Conservation (phyloP, 2,329 filamentous ascomycete species). For the Colletotrichum lini region DNA sequence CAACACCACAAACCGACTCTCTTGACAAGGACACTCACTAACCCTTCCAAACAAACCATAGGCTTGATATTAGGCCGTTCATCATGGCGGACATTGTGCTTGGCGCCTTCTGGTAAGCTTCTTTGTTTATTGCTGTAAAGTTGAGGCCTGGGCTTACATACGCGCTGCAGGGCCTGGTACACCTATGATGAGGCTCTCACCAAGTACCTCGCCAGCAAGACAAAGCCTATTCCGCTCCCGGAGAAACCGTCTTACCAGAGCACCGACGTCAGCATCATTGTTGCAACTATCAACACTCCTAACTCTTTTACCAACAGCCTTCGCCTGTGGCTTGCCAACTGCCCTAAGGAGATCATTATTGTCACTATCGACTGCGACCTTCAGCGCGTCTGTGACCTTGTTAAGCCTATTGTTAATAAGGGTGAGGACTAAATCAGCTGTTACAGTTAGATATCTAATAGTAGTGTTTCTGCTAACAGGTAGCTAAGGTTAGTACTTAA, state of each 20-base stretch:
- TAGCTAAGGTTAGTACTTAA: too few species aligned
- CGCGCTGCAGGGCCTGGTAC: conserved; percentile 14
- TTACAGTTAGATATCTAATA: too few species aligned
- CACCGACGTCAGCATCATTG: conserved; percentile 47
- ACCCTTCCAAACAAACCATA: neutral
- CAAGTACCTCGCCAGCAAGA: neutral
- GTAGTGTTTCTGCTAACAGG: too few species aligned
- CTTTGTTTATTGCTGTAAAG: neutral
- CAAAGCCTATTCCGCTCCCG: conserved; percentile 23
- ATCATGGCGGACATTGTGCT: conserved; percentile 16
- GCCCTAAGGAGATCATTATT: conserved; percentile 48
- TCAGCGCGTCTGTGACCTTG: conserved; percentile 26
- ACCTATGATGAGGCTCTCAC: conserved; percentile 28
- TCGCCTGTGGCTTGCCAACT: conserved; percentile 44
- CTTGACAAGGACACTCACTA: neutral
- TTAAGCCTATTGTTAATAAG: conserved; percentile 12
- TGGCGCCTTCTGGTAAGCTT: conserved; percentile 24
- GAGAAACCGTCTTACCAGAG: conserved; percentile 20
- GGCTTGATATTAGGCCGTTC: too few species aligned
- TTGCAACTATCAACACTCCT: conserved; percentile 47
- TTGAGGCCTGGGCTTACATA: neutral
- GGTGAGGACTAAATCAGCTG: conserved; percentile 36
- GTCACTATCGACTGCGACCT: conserved; percentile 44
- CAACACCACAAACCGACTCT: neutral
- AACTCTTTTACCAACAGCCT: conserved; percentile 43